Evolutionary conservation across 2,329 filamentous ascomycete genomes (phyloP).

Genomic region (Talaromyces piceae): DNA sequence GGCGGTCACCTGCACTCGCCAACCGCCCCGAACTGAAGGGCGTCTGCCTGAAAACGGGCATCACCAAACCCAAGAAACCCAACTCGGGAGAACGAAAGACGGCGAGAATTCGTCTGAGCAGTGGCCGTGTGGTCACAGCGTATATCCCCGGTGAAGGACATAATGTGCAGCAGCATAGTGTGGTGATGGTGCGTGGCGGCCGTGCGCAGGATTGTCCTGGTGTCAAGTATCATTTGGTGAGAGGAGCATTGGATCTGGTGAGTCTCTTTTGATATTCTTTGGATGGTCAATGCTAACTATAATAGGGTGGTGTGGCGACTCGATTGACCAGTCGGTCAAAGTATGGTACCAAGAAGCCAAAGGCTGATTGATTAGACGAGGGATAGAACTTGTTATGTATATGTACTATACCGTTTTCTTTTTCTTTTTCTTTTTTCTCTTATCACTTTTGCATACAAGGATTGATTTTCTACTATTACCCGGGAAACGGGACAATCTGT

Average conservation of each 20-base stretch:
- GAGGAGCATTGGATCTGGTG: constrained; percentile 89
- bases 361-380: constrained; percentile 51
- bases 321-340: constrained; percentile 82
- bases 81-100: constrained; percentile 97
- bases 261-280: constrained; percentile 29
- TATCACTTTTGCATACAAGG: too few relatives aligned
- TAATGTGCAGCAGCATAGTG: constrained; percentile 98
- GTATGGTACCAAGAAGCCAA: constrained; percentile 98
- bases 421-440: background rate
- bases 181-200: constrained; percentile 90
- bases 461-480: too few relatives aligned
- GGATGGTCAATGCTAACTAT: background rate
- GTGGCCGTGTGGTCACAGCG: constrained; percentile 76
- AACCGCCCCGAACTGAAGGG: constrained; percentile 81
- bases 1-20: constrained; percentile 76
- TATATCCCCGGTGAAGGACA: constrained; percentile 97
- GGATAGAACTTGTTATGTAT: background rate
- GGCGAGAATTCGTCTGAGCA: constrained; percentile 81
- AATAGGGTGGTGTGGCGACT: constrained; percentile 80
- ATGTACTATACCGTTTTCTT: constrained; percentile 6
- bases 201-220: constrained; percentile 95
- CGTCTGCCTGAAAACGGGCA: constrained; percentile 89
- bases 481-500: too few relatives aligned
- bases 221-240: constrained; percentile 90
- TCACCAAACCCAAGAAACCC: constrained; percentile 95